These are phyloP conservation scores for Penicillium sp. DNA, from an alignment of 2,329 filamentous ascomycete species.

Conservation along the genomic window DNA sequence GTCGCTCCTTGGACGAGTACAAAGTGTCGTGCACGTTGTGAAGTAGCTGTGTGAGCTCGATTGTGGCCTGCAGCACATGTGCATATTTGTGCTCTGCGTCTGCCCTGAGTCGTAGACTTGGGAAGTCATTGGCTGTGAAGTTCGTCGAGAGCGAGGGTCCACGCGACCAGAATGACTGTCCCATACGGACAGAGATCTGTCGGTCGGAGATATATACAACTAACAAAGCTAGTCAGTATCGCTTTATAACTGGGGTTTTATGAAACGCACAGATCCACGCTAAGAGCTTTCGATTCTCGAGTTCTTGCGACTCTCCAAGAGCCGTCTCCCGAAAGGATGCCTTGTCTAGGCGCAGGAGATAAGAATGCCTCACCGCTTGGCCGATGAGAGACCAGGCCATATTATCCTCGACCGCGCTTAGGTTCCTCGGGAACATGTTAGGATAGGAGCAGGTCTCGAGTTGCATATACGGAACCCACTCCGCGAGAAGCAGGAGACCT, in stretches of 20 bases:
- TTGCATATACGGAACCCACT: conserved; percentile 21
- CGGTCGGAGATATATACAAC: conserved; percentile 15
- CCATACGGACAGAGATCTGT: conserved; percentile 18
- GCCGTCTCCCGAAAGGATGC: conserved; percentile 13
- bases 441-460: background rate
- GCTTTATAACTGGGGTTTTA: too few relatives aligned
- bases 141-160: conserved; percentile 12
- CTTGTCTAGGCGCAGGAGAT: conserved; percentile 21
- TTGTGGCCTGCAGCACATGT: conserved; percentile 1
- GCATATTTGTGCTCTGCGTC: conserved; percentile 8
- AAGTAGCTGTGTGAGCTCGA: conserved; percentile 5
- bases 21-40: conserved; percentile 6
- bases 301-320: background rate
- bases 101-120: conserved; percentile 2
- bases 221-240: too few relatives aligned
- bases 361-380: conserved; percentile 21
- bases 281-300: conserved; percentile 6
- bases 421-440: background rate
- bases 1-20: conserved; percentile 5
- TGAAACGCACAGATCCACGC: conserved; percentile 10
- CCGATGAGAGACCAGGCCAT: conserved; percentile 25
- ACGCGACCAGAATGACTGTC: conserved; percentile 17
- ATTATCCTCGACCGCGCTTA: conserved; percentile 14
- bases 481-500: conserved; percentile 20
- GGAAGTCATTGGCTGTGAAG: conserved; percentile 17